Evolutionary conservation across 116 monocot genomes (phyloP), one percentile per base, ranked within the genome.

Genomic region (Trichopus zeylanicus): DNA sequence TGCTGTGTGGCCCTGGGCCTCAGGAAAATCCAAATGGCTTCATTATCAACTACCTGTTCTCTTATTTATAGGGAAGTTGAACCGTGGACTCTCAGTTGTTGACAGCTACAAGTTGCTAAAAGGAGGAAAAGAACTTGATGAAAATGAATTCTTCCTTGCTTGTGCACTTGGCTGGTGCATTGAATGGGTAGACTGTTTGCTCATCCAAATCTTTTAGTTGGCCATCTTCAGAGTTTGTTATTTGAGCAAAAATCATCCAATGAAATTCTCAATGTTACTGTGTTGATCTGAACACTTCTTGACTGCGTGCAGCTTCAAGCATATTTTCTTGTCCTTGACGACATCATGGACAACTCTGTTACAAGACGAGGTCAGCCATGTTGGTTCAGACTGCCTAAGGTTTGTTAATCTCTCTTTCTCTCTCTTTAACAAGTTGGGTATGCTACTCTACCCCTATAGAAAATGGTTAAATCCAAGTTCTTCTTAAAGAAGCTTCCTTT

Each of bases 241-340:
- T 42, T 42, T 42, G 39, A 16, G 42, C n/a, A n/a, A n/a, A n/a
- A n/a, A n/a, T 42, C 42, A 16, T 13, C 42, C 13, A 16, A 4
- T 4, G 19, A 49, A 21, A 49, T 9, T 49, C 5, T 49, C 18
- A 2, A 42, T 35, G 53, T 48, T 73, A 53, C 29, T 24, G 16
- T 33, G 4, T 10, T 31, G 42, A 24, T 59, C 35, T 64, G 25
- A 63, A 22, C 11, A 37, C 4, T 65, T 60, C 28, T 12, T 5
- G 67, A 67, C 26, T 37, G n/a, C 46, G 6, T 77, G 60, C 76
- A 97, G 97, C 82, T 97, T 57, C 97, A 97, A 80, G 97, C 97
- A 62, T 97, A 87, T 66, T 91, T 97, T 72, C 91, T 97, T 57
- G 91, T 97, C 25, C 77, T 97, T 59, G 97, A 97, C 69, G 97